Evolutionary conservation across 495 filamentous ascomycete species (phyloP).

Genomic region (Aeminium ludgeri): DNA sequence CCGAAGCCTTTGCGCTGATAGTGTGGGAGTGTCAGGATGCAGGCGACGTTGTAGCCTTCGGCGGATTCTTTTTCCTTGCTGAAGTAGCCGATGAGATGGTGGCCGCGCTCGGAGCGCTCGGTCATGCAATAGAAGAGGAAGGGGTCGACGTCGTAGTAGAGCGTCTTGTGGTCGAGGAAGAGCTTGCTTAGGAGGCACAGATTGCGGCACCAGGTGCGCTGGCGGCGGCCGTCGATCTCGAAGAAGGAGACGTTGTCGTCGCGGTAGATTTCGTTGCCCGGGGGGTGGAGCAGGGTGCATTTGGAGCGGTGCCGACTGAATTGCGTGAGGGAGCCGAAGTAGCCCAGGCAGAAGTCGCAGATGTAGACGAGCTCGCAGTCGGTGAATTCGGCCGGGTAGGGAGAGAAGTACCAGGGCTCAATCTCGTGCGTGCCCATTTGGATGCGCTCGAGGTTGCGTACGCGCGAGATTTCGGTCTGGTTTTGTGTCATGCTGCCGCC

Average conservation of each 20-base stretch:
- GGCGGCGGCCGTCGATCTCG: conserved; percentile 89
- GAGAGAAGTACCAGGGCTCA: conserved; percentile 97
- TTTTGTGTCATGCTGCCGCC: conserved; percentile 97
- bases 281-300: conserved; percentile 81
- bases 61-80: conserved; percentile 95
- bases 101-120: conserved; percentile 66
- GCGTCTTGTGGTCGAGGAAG: conserved; percentile 95
- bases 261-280: conserved; percentile 95
- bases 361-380: conserved; percentile 83
- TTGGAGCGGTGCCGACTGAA: conserved; percentile 77
- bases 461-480: conserved; percentile 87
- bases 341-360: conserved; percentile 91
- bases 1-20: conserved; percentile 91
- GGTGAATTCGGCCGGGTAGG: conserved; percentile 75
- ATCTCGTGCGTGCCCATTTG: conserved; percentile 88
- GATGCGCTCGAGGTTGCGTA: conserved; percentile 78
- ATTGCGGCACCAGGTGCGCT: conserved; percentile 93
- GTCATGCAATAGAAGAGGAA: conserved; percentile 99
- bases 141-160: conserved; percentile 99
- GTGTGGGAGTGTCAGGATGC: conserved; percentile 89
- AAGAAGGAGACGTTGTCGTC: conserved; percentile 92
- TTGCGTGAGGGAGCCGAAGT: conserved; percentile 61
- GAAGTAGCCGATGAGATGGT: conserved; percentile 91
- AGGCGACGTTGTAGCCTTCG: conserved; percentile 93
- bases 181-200: conserved; percentile 86